phyloP scores from a whole-genome alignment of 257 asterid genomes.

The Fraxinus pennsylvanica region DNA sequence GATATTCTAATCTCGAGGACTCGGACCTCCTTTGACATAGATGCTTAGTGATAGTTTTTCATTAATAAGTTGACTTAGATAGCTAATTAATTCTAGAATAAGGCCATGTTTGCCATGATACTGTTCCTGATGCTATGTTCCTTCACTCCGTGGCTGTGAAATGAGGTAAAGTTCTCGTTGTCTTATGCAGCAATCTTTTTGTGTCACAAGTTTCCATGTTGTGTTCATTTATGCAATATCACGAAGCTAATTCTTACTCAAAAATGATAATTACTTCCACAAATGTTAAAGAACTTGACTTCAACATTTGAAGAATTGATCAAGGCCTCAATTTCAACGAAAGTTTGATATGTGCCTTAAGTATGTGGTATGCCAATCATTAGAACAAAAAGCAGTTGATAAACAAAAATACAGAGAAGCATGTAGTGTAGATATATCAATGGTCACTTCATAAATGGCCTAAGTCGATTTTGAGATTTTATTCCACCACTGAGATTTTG shows the following conservation, averaged over 20 bases:
- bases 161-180: background rate
- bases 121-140: background rate
- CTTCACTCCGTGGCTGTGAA: background rate
- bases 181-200: background rate
- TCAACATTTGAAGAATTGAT: background rate
- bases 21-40: no score
- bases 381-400: no score
- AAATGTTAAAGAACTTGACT: background rate
- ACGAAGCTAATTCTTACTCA: background rate
- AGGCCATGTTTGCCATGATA: background rate
- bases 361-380: no score
- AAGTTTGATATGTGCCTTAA: background rate
- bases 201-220: background rate
- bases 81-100: background rate
- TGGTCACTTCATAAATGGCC: no score
- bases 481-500: no score
- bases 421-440: no score
- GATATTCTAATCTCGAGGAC: background rate
- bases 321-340: background rate
- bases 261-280: background rate
- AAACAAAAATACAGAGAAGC: no score
- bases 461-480: no score
- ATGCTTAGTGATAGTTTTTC: background rate
- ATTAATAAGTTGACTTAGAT: background rate
- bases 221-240: background rate